These are phyloP conservation scores for Penicillium sp. DNA, from an alignment of 2,329 filamentous ascomycete genomes.

Conservation along the genomic window DNA sequence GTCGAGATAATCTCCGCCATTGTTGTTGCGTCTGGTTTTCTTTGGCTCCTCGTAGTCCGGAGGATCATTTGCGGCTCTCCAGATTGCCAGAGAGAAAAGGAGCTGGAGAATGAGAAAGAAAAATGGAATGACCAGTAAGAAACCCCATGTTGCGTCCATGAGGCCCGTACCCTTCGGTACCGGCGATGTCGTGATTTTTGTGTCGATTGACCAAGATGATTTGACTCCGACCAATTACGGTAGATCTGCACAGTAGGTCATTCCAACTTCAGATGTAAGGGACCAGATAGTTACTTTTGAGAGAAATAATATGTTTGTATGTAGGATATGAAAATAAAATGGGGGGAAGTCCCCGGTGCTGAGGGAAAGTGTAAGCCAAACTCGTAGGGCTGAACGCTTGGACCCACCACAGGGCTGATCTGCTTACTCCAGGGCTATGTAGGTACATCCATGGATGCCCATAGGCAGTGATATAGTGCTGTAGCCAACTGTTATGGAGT, in stretches of 20 bases:
- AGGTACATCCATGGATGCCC: too few species aligned
- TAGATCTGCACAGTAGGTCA: not conserved
- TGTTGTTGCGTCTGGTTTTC: not conserved
- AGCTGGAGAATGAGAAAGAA: conserved; percentile 4
- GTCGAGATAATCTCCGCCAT: conserved; percentile 6
- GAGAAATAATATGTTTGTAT: not conserved
- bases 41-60: not conserved
- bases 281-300: not conserved
- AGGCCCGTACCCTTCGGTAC: not conserved
- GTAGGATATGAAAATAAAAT: not conserved
- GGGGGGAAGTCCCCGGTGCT: not conserved
- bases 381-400: conserved; percentile 1
- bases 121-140: not conserved
- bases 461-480: not conserved
- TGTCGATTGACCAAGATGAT: not conserved
- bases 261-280: not conserved
- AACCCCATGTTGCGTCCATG: not conserved
- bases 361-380: not conserved
- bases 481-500: not conserved
- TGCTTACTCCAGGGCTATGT: not conserved
- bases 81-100: not conserved
- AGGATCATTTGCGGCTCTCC: not conserved
- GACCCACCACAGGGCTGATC: conserved; percentile 1
- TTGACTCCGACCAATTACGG: conserved; percentile 1
- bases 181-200: conserved; percentile 6